Percentiles rank a stretch among this genome's conserved stretches.
phyloP scores from a whole-genome alignment of 208 protist species.

The Leishmania amazonensis region DNA sequence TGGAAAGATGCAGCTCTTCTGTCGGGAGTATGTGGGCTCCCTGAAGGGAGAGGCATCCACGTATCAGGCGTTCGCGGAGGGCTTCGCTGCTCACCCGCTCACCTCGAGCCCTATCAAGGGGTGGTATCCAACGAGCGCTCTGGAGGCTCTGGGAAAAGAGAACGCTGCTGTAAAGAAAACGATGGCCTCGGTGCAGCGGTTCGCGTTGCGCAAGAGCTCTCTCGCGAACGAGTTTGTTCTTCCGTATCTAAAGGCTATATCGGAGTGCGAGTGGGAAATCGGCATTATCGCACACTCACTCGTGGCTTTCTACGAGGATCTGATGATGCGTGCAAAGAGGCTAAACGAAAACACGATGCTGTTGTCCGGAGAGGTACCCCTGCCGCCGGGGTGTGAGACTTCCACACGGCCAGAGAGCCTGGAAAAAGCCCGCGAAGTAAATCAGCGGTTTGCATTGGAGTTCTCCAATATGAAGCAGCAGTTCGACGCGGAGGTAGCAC shows the following conservation, averaged over 20 bases:
- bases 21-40: conserved; percentile 15
- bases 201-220: conserved; percentile 22
- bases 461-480: conserved; percentile 4
- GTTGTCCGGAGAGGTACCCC: conserved; percentile 8
- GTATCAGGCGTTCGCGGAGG: conserved; percentile 27
- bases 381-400: conserved; percentile 25
- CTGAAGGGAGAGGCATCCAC: conserved; percentile 12
- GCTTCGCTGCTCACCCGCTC: conserved; percentile 3
- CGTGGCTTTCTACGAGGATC: conserved; percentile 24
- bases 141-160: conserved; percentile 6
- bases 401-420: conserved; percentile 20
- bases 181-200: conserved; percentile 17
- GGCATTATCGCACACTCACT: conserved; percentile 21
- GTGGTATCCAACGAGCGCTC: conserved; percentile 18
- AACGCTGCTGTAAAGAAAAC: conserved; percentile 12
- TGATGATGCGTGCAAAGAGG: conserved; percentile 26
- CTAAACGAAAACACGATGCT: conserved; percentile 22
- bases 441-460: conserved; percentile 11
- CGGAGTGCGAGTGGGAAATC: conserved; percentile 14
- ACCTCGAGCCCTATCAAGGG: conserved; percentile 3
- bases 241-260: conserved; percentile 15
- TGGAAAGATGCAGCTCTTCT: conserved; percentile 27
- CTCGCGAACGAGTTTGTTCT: conserved; percentile 18
- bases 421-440: conserved; percentile 14
- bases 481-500: conserved; percentile 19